phyloP scores from a whole-genome alignment of 129 eudicot genomes.

The Ambrosia artemisiifolia region DNA sequence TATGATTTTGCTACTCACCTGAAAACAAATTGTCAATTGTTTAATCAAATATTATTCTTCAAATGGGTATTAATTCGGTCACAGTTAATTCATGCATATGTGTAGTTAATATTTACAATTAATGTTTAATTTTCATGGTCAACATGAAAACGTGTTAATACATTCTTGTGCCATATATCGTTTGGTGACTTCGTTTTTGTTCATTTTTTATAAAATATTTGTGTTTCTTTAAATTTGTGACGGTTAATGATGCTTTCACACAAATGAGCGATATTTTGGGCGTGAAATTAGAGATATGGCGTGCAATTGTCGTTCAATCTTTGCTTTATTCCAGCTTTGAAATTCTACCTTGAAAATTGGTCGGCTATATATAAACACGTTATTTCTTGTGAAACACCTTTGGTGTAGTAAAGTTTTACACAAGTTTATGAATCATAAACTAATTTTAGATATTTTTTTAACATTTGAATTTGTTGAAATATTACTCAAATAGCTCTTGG shows the following conservation, averaged over 20 bases:
- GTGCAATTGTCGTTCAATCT: conserved; percentile 29
- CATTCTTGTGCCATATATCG: not conserved
- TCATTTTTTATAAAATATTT: conserved; percentile 14
- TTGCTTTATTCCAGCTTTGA: conserved; percentile 27
- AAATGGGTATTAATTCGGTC: conserved; percentile 6
- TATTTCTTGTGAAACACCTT: conserved; percentile 23
- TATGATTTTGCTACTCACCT: too few species aligned
- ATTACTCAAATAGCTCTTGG: too few species aligned
- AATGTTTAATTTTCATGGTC: conserved; percentile 13
- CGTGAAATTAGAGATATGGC: conserved; percentile 14
- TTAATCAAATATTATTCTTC: not conserved
- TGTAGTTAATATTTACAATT: conserved; percentile 19
- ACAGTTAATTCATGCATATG: conserved; percentile 23
- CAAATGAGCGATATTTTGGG: conserved; percentile 3
- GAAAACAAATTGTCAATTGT: too few species aligned
- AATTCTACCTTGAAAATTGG: conserved; percentile 18
- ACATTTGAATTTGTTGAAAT: too few species aligned
- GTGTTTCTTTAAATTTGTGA: not conserved
- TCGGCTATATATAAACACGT: conserved; percentile 15
- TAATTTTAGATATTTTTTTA: too few species aligned
- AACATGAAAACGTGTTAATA: conserved; percentile 9
- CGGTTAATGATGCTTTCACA: not conserved
- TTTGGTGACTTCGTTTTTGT: conserved; percentile 14
- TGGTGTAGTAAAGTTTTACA: not conserved
- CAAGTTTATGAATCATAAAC: not conserved